Conservation (phyloP, 805 yeast genomes). For the Nakazawaea ishiwadae region DNA sequence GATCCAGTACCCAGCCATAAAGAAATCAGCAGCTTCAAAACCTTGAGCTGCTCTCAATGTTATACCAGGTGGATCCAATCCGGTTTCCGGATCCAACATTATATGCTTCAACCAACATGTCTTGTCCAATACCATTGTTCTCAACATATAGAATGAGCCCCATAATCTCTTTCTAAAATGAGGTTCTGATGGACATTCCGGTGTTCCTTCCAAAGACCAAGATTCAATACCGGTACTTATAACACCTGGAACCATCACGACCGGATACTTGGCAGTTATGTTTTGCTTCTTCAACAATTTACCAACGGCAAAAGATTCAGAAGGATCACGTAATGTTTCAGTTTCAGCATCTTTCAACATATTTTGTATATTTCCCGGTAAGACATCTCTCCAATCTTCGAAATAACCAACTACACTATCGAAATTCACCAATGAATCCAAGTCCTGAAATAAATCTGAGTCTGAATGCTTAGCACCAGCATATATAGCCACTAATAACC, state of each 20-base stretch:
- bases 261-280: conserved; percentile 62
- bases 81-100: conserved; percentile 85
- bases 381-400: conserved; percentile 67
- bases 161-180: conserved; percentile 91
- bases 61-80: conserved; percentile 84
- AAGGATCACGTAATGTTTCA: conserved; percentile 45
- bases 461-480: conserved; percentile 44
- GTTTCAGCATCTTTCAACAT: conserved; percentile 54
- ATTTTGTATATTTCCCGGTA: conserved; percentile 63
- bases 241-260: conserved; percentile 93
- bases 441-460: conserved; percentile 39
- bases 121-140: conserved; percentile 88
- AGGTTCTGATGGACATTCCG: conserved; percentile 74
- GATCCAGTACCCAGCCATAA: conserved; percentile 97
- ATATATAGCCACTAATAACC: conserved; percentile 60
- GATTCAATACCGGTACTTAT: conserved; percentile 92
- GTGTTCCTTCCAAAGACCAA: conserved; percentile 78
- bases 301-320: conserved; percentile 90
- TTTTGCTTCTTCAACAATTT: conserved; percentile 51
- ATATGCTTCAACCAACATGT: conserved; percentile 91
- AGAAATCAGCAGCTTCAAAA: conserved; percentile 94
- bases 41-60: conserved; percentile 91
- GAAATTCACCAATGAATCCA: conserved; percentile 45
- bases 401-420: conserved; percentile 55
- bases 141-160: conserved; percentile 96